A percentile compares a stretch with the other conserved stretches of the same genome.
Evolutionary conservation across 805 yeast genomes (phyloP).

Genomic region (Saturnispora gosingensis): DNA sequence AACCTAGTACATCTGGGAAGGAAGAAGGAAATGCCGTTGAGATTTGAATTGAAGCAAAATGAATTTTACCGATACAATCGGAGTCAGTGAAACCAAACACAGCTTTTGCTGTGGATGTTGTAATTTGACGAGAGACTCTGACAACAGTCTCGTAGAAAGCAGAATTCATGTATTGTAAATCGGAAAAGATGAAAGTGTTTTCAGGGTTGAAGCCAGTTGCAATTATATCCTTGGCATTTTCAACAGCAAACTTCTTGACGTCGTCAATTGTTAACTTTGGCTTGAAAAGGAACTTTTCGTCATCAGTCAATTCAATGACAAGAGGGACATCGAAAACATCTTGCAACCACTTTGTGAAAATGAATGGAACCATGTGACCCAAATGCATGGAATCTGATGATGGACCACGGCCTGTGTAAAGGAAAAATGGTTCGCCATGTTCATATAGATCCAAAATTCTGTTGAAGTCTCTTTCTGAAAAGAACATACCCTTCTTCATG

Average conservation of each 20-base stretch:
- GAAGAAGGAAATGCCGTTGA: slow-evolving; percentile 94
- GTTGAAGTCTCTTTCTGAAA: slow-evolving; percentile 77
- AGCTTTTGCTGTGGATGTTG: slow-evolving; percentile 94
- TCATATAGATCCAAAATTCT: slow-evolving; percentile 82
- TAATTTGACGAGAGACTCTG: slow-evolving; percentile 85
- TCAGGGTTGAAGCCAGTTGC: slow-evolving; percentile 92
- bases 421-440: slow-evolving; percentile 88
- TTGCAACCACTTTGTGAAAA: slow-evolving; percentile 96
- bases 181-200: slow-evolving; percentile 92
- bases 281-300: slow-evolving; percentile 93
- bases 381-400: slow-evolving; percentile 89
- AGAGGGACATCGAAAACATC: slow-evolving; percentile 95
- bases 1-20: slow-evolving; percentile 85
- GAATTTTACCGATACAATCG: slow-evolving; percentile 89
- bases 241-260: slow-evolving; percentile 68
- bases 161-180: slow-evolving; percentile 86
- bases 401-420: slow-evolving; percentile 97
- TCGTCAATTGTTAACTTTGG: slow-evolving; percentile 82
- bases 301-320: slow-evolving; percentile 91
- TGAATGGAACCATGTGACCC: slow-evolving; percentile 94
- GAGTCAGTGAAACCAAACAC: slow-evolving; percentile 94
- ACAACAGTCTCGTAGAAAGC: slow-evolving; percentile 92
- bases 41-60: slow-evolving; percentile 93
- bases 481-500: slow-evolving; percentile 83
- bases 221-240: slow-evolving; percentile 87